Conservation (phyloP, 2,329 filamentous ascomycete genomes). For the Ophioceras dolichostomum region DNA sequence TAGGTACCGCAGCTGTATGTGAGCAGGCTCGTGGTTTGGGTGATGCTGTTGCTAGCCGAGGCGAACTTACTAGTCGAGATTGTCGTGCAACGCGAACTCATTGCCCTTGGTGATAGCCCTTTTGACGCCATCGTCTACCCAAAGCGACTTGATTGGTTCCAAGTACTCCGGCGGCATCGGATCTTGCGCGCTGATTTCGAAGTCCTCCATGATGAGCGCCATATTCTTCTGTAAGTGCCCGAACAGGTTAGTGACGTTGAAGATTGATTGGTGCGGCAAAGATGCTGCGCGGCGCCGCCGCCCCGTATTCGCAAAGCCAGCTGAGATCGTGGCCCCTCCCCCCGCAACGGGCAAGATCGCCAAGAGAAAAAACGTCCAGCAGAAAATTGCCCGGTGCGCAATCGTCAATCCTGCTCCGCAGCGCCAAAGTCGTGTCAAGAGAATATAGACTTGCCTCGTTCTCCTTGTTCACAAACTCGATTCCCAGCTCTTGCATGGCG, state of each 20-base stretch:
- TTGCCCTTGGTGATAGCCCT: constrained; percentile 86
- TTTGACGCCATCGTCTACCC: constrained; percentile 74
- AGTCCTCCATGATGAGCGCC: constrained; percentile 62
- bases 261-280: too few species aligned
- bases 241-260: constrained; percentile 2
- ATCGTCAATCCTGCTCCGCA: too few species aligned
- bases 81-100: constrained; percentile 93
- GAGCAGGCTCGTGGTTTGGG: background rate
- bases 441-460: constrained; percentile 74
- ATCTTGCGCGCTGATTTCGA: constrained; percentile 74
- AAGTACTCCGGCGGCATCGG: constrained; percentile 67
- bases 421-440: too few species aligned
- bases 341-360: too few species aligned
- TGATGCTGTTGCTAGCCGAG: background rate
- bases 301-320: too few species aligned
- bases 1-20: background rate
- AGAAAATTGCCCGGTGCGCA: too few species aligned
- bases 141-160: constrained; percentile 70
- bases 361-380: too few species aligned
- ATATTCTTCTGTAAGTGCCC: constrained; percentile 53
- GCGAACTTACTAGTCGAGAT: constrained; percentile 70
- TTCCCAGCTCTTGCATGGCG: constrained; percentile 77
- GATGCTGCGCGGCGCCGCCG: too few species aligned
- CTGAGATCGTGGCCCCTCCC: too few species aligned
- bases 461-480: constrained; percentile 64